Base-by-base conservation (phyloP, 2,329 filamentous ascomycete species). In the Botrytis medusae region DNA sequence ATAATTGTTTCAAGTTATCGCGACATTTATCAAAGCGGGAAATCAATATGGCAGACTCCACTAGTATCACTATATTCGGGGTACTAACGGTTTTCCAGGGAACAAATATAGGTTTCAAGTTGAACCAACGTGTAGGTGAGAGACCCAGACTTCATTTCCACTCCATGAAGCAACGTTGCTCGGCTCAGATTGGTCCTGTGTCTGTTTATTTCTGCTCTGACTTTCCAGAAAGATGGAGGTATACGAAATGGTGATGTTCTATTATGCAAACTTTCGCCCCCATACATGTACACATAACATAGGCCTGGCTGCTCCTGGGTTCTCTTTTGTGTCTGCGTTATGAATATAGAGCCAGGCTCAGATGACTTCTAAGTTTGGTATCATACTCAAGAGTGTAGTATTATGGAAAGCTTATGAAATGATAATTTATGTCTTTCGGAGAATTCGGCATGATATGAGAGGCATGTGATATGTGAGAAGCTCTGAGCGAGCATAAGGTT, bases 91-190 rank as follows among this genome's bases (percentile, higher is more conserved):
- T 67, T 25, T 42, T 69, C 37, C 37, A 18, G 61, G 29, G 42
- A 8, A 51, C 37, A 59, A 59, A 42, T 42, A 69, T 69, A 57
- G 48, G 51, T 57, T 48, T 57, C 37, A 40, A 32, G 14, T n/a
- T 68, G 9, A 25, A 57, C n/a, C 51, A 16, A 57, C 34, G 12
- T 57, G 22, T 29, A 32, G 64, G 5, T 37, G 51, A 67, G 40
- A 29, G 34, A 69, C 65, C 37, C 48, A 44, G 48, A 44, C n/a
- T 18, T 69, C 65, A 69, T 69, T 69, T 69, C 65, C 25, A 57
- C 25, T 32, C 54, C n/a, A 29, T 22, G 54, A 42, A 22, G 40
- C 16, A 42, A 68, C 34, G 40, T 57, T 57, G 34, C 48, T 57
- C 65, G 25, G 46, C 46, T 68, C 34, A 54, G 5, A 40, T 68